A percentile compares a stretch with the other conserved stretches of the same genome.
These are phyloP conservation scores for Alternaria sp. DNA, from an alignment of 2,329 filamentous ascomycete genomes.

Conservation along the genomic window DNA sequence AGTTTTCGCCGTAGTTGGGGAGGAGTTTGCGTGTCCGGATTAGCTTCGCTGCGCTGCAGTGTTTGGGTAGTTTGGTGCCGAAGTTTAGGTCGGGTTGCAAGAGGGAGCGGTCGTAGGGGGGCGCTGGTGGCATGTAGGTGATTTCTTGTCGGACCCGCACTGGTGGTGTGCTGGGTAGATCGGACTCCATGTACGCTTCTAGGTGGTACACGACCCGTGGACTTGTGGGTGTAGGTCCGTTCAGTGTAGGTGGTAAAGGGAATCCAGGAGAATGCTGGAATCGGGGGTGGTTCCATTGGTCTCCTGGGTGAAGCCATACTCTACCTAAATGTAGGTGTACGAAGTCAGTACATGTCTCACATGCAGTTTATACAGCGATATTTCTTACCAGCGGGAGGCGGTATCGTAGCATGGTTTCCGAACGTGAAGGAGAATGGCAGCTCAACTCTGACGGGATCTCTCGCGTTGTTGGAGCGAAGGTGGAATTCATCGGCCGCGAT, in stretches of 20 bases:
- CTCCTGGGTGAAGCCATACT: conserved; percentile 21
- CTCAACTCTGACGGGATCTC: conserved; percentile 27
- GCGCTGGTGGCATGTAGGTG: conserved; percentile 14
- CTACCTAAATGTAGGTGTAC: neutral
- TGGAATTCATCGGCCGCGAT: conserved; percentile 22
- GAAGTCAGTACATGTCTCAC: neutral
- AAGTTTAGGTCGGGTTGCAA: conserved; percentile 23
- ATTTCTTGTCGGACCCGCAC: conserved; percentile 16
- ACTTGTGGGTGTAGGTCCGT: neutral
- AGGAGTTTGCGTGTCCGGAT: conserved; percentile 31
- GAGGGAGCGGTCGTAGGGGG: conserved; percentile 23
- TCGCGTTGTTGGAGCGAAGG: conserved; percentile 25
- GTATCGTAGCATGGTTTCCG: conserved; percentile 21
- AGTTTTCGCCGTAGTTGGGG: conserved; percentile 23
- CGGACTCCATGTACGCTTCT: conserved; percentile 17
- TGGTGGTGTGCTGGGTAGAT: neutral
- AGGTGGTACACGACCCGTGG: conserved; percentile 26
- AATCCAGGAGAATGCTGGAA: conserved; percentile 36
- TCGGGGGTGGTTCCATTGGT: conserved; percentile 26
- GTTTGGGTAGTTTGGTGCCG: conserved; percentile 19
- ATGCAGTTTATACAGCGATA: neutral
- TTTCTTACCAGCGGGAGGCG: conserved; percentile 13
- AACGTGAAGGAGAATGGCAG: conserved; percentile 34
- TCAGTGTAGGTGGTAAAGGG: conserved; percentile 23
- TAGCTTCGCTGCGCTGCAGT: conserved; percentile 25